These are phyloP conservation scores for Fraxinus greggii DNA, from an alignment of 305 asterid species.

Conservation along the genomic window DNA sequence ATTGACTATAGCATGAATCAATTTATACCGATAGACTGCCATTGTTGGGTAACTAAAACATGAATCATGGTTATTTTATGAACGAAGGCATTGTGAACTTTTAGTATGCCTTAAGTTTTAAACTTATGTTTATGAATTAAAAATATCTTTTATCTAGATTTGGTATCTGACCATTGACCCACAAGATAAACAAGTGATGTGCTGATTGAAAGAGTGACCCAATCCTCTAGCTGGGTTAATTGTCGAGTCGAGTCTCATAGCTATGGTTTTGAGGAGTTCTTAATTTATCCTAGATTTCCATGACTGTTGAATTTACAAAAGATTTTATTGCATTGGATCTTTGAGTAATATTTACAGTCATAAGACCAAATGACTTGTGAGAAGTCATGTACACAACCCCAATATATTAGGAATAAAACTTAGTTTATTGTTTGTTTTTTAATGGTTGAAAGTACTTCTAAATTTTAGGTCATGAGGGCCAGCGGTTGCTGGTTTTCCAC, in stretches of 20 bases:
- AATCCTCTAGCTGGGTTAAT: neutral
- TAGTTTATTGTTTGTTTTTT: neutral
- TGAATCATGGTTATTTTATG: neutral
- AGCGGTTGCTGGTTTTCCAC: neutral
- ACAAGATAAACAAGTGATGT: neutral
- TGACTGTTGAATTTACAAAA: neutral
- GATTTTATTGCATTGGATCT: neutral
- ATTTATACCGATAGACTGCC: neutral
- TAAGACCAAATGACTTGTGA: neutral
- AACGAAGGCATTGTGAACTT: neutral
- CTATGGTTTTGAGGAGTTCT: neutral
- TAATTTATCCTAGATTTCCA: neutral
- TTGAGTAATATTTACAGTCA: neutral
- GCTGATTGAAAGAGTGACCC: neutral
- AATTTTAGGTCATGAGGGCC: neutral
- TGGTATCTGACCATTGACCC: neutral
- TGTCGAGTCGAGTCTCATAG: neutral
- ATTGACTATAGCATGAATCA: neutral
- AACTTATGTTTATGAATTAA: neutral
- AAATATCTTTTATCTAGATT: neutral
- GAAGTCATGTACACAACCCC: neutral
- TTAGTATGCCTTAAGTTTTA: neutral
- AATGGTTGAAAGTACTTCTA: neutral
- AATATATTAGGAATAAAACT: neutral
- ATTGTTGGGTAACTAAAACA: neutral